Base-by-base conservation (phyloP, 1,284 basidiomycete species). In the Rhodotorula sp. region DNA sequence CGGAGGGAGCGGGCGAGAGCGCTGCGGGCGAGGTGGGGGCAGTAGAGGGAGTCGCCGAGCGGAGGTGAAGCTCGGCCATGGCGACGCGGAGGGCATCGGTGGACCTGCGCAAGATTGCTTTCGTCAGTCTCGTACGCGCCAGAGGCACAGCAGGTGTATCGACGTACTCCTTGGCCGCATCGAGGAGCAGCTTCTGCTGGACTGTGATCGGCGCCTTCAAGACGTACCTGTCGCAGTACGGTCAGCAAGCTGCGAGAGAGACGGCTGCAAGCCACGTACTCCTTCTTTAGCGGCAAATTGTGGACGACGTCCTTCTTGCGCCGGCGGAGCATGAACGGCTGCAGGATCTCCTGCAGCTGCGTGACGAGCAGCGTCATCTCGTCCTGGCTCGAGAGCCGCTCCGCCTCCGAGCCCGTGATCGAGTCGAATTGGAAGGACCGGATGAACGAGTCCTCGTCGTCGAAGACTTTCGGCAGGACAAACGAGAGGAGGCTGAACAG, bases 401-500 rank as follows among this genome's bases (percentile, higher is more conserved):
- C 25, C 69, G 67, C 53, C 2, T 73, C 65, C 25, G 46, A 53
- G 21, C 61, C 61, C 41, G 74, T 75, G 55, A 77, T 55, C 17
- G 55, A 79, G 64, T 78, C 79, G 60, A 83, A 81, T 72, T 82
- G 86, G 71, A 80, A 92, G 93, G 92, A 94, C 80, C 92, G 87
- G 82, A 96, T 92, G 60, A 72, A 72, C 1, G 56, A 27, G 16
- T 65, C 50, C n/a, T 53, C 84, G 77, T 97, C 92, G 72, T 90
- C 88, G 81, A 99, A 99, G 70, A 98, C 89, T 77, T 92, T 90
- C 0, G 93, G 93, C 3, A 96, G 85, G 71, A 97, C 91, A 78
- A 97, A 99, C 80, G 97, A 97, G 56, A 99, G 88, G 12, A 98
- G 84, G 2, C 92, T 90, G 94, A 94, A 98, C 4, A 99, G 85